Percentiles rank a stretch among this genome's conserved stretches.
Evolutionary conservation across 768 basidiomycete species (phyloP).

Genomic region (Tylopilus plumbeoviolaceoides): DNA sequence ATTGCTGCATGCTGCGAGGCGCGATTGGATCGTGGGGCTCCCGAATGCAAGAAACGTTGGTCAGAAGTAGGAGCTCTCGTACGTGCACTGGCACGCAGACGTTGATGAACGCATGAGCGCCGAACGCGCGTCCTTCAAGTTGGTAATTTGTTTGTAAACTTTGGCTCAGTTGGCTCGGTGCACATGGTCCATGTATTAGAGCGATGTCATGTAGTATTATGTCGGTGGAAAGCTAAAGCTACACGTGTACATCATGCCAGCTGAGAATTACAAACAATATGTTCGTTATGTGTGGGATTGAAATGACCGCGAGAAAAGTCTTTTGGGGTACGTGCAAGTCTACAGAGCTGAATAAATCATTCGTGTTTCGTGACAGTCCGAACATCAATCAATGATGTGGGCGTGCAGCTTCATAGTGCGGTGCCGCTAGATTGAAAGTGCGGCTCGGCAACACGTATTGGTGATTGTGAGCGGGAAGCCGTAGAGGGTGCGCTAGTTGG

Average conservation of each 20-base stretch:
- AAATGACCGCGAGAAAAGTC: slow-evolving; percentile 14
- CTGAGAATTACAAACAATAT: slow-evolving; percentile 21
- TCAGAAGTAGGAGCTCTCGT: too few species aligned
- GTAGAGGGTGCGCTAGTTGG: slow-evolving; percentile 25
- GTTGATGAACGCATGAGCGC: too few species aligned
- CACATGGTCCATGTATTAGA: too few species aligned
- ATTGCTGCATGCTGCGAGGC: too few species aligned
- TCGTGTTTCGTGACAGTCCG: slow-evolving; percentile 15
- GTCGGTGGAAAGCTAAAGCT: slow-evolving; percentile 13
- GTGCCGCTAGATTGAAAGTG: slow-evolving; percentile 28
- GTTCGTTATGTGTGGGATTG: slow-evolving; percentile 1
- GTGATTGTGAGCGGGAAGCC: slow-evolving; percentile 23
- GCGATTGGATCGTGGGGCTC: too few species aligned
- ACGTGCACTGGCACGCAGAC: too few species aligned
- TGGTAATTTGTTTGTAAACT: too few species aligned
- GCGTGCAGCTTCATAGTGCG: slow-evolving; percentile 20
- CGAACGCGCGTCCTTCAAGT: too few species aligned
- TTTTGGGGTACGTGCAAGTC: slow-evolving; percentile 11
- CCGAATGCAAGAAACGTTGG: not conserved
- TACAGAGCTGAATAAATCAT: slow-evolving; percentile 12
- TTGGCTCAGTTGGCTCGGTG: too few species aligned
- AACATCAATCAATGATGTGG: slow-evolving; percentile 18
- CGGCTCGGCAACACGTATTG: slow-evolving; percentile 12
- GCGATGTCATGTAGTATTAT: not conserved
- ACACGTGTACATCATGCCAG: slow-evolving; percentile 22